Evolutionary conservation across 2,329 filamentous ascomycete genomes (phyloP).

Genomic region (Fusarium nurragi): DNA sequence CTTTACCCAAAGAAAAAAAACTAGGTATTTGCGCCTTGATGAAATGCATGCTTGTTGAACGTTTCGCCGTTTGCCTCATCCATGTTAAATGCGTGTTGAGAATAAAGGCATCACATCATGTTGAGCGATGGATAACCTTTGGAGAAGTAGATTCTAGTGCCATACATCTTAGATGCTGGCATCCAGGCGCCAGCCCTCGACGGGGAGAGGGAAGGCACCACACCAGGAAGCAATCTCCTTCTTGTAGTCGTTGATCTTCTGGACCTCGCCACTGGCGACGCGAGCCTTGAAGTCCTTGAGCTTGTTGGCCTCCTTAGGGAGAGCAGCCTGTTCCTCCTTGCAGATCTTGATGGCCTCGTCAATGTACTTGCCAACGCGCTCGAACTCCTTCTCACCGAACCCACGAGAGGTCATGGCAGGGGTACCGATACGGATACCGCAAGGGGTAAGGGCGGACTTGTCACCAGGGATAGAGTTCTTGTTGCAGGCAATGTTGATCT

Average conservation of each 20-base stretch:
- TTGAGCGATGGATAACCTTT: conserved; percentile 21
- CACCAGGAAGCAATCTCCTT: conserved; percentile 93
- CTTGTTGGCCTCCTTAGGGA: conserved; percentile 98
- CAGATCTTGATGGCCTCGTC: conserved; percentile 88
- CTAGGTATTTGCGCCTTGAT: conserved; percentile 45
- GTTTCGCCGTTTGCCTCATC: conserved; percentile 47
- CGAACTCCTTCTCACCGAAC: conserved; percentile 92
- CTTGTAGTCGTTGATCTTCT: conserved; percentile 84
- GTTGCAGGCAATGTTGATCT: conserved; percentile 99
- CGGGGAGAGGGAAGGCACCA: conserved; percentile 89
- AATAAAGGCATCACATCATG: conserved; percentile 25
- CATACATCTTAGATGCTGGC: conserved; percentile 61
- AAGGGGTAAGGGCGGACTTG: conserved; percentile 94
- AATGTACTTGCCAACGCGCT: conserved; percentile 89
- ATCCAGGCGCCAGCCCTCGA: conserved; percentile 75
- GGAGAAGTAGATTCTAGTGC: conserved; percentile 2
- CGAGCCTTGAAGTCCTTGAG: conserved; percentile 99
- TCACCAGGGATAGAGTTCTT: conserved; percentile 99
- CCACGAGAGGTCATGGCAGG: conserved; percentile 98
- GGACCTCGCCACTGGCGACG: conserved; percentile 79
- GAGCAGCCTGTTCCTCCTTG: conserved; percentile 82
- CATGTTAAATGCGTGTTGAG: conserved; percentile 45
- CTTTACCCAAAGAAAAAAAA: conserved; percentile 33
- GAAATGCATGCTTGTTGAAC: conserved; percentile 48
- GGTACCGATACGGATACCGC: conserved; percentile 94